Base-by-base conservation (phyloP, 1,139 yeast species). In the Saccharomyces uvarum region DNA sequence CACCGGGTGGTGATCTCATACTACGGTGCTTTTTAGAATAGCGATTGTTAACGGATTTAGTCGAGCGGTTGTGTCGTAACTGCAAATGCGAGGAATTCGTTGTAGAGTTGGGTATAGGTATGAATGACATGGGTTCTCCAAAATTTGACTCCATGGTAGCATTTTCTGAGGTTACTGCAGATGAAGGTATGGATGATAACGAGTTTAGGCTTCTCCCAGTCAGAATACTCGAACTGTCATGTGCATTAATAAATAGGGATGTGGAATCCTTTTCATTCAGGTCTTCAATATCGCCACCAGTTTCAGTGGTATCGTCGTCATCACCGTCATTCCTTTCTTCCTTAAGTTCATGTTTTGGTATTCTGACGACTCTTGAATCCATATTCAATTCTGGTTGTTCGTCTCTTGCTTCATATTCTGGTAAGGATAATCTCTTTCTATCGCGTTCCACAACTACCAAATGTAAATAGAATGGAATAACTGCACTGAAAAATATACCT, bases 341-440 rank as follows among this genome's bases (percentile, higher is more conserved):
- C 16, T 57, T 53, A 19, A 49, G 53, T 16, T 57, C 60, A 38
- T 54, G 55, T 14, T 54, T 54, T 0, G 67, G 59, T 16, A 66
- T 56, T 62, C 87, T 77, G 4, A 86, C 86, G 16, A 86, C 93
- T 70, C 93, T 77, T 2, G 91, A 85, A 66, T 86, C 95, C 73
- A 81, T 77, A 60, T 83, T 83, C 60, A 85, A 72, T 64, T 85
- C 86, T 1, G 95, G 93, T 63, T 85, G 93, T 67, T 86, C 93
- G 70, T 86, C 95, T 61, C 83, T 77, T 52, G 83, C 81, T 42
- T 84, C 90, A 61, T 79, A 85, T 50, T 74, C 72, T 7, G 95
- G 95, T 58, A 86, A 75, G 38, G 81, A 76, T 67, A 86, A 73
- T 52, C 73, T 65, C 59, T 76, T 76, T 67, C 82, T 80, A 70